phyloP scores from a whole-genome alignment of 169 alveolate species.

The Cyclospora cayetanensis region DNA sequence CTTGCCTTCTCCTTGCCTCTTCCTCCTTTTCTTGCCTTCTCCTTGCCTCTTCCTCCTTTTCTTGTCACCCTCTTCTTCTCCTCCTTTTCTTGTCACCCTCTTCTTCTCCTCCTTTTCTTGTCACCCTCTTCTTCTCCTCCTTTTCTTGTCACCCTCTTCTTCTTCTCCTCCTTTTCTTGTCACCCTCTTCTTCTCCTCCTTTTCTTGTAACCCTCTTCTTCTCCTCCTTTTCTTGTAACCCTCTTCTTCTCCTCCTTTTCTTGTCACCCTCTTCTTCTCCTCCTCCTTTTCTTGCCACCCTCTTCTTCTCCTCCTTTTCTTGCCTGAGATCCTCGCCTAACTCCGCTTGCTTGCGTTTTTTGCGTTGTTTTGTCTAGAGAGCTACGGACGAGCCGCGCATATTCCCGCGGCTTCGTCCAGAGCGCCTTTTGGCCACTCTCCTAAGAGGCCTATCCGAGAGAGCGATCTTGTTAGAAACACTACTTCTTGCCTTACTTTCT shows the following conservation, averaged over 20 bases:
- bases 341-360: background rate
- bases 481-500: background rate
- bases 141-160: background rate
- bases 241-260: background rate
- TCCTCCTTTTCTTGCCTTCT: background rate
- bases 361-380: background rate
- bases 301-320: background rate
- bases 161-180: background rate
- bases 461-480: conserved; percentile 55
- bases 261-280: background rate
- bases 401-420: background rate
- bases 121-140: background rate
- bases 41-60: background rate
- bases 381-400: conserved; percentile 18
- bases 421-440: conserved; percentile 48
- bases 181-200: background rate
- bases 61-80: background rate
- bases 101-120: too few species aligned
- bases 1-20: background rate
- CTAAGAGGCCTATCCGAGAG: conserved; percentile 76
- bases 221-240: background rate
- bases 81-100: background rate
- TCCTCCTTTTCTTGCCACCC: background rate
- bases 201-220: background rate
- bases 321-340: background rate